Evolutionary conservation across 495 filamentous ascomycete genomes (phyloP).

Genomic region (Hypoxylon lenormandii): DNA sequence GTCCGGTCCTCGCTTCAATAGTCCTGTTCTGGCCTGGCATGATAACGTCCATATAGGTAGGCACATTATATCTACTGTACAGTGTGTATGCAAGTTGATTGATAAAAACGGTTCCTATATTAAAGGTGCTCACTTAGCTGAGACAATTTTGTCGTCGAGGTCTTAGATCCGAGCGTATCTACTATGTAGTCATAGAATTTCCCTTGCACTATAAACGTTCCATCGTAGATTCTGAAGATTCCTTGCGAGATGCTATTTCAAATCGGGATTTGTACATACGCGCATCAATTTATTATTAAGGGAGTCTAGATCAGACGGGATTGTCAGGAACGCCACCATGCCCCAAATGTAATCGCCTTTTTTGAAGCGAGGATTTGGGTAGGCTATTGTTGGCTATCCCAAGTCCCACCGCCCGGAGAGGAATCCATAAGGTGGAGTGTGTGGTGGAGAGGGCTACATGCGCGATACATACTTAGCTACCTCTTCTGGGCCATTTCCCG

Average conservation of each 20-base stretch:
- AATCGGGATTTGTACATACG: conserved; percentile 1
- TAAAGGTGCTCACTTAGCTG: conserved; percentile 24
- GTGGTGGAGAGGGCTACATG: conserved; percentile 41
- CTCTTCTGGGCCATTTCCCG: conserved; percentile 39
- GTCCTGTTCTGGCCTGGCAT: conserved; percentile 38
- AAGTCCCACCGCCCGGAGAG: conserved; percentile 36
- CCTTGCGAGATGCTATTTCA: not conserved
- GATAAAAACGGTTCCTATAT: conserved; percentile 22
- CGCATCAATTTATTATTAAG: not conserved
- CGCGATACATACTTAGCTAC: conserved; percentile 32
- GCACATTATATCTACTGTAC: too few relatives aligned
- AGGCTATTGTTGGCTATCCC: conserved; percentile 25
- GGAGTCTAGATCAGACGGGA: conserved; percentile 14
- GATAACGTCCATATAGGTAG: conserved; percentile 7
- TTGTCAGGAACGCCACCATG: conserved; percentile 32
- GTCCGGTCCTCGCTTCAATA: conserved; percentile 36
- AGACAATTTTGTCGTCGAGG: conserved; percentile 34
- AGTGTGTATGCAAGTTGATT: conserved; percentile 24
- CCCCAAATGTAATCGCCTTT: conserved; percentile 13
- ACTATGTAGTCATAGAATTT: conserved; percentile 5
- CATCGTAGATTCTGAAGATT: not conserved
- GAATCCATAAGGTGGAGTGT: conserved; percentile 35
- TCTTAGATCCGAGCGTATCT: conserved; percentile 20
- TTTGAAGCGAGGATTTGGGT: conserved; percentile 28
- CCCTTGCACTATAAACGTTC: conserved; percentile 6